These are phyloP conservation scores for Colletotrichum karsti DNA, from an alignment of 2,329 filamentous ascomycete species.

Conservation along the genomic window DNA sequence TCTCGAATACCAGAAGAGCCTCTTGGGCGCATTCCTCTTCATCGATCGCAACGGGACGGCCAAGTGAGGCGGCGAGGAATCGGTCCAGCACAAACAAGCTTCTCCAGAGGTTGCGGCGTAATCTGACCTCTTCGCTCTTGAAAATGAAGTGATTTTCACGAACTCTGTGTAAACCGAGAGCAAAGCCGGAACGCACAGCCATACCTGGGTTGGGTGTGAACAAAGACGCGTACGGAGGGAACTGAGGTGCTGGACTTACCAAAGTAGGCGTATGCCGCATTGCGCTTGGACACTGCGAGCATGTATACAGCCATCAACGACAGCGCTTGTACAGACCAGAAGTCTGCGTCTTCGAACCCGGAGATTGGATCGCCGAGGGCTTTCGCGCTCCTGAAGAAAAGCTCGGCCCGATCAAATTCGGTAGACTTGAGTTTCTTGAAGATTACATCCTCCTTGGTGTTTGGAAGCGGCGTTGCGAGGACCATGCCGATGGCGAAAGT, in stretches of 20 bases:
- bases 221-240: not conserved
- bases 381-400: conserved; percentile 69
- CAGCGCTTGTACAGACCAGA: conserved; percentile 72
- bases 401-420: conserved; percentile 63
- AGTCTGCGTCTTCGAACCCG: conserved; percentile 68
- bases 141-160: conserved; percentile 66
- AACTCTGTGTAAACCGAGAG: conserved; percentile 67
- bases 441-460: conserved; percentile 56
- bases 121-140: conserved; percentile 49
- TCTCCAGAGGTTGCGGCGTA: conserved; percentile 69
- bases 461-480: conserved; percentile 60
- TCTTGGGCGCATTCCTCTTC: conserved; percentile 69
- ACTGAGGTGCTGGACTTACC: conserved; percentile 47
- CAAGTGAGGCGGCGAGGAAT: conserved; percentile 69
- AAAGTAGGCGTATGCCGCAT: conserved; percentile 69
- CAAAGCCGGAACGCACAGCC: conserved; percentile 70
- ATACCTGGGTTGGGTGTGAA: conserved; percentile 54
- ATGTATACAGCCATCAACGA: conserved; percentile 72
- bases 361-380: conserved; percentile 53
- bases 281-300: conserved; percentile 68
- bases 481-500: conserved; percentile 71
- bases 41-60: conserved; percentile 68
- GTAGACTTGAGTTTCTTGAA: conserved; percentile 59
- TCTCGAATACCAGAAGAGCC: conserved; percentile 40
- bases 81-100: conserved; percentile 72